Conservation (phyloP, 1,284 basidiomycete genomes). For the Mycosarcoma maydis region DNA sequence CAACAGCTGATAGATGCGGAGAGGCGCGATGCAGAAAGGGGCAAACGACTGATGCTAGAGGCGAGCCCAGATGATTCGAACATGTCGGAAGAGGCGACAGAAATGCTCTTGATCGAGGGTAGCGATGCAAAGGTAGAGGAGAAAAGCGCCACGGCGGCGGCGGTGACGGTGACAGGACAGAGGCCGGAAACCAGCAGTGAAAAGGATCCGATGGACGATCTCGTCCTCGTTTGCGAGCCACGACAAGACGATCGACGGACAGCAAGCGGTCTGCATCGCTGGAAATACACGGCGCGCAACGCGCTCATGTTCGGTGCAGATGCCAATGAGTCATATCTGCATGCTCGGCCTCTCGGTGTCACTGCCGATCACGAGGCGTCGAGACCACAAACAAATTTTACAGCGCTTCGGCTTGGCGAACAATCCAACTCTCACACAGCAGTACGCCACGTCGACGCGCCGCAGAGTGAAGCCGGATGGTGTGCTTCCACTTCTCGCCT, state of each 20-base stretch:
- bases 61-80: slow-evolving; percentile 28
- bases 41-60: slow-evolving; percentile 41
- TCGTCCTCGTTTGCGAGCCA: slow-evolving; percentile 26
- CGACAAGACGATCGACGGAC: slow-evolving; percentile 19
- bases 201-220: slow-evolving; percentile 23
- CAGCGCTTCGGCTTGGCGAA: slow-evolving; percentile 8
- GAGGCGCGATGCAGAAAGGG: slow-evolving; percentile 19
- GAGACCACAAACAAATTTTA: slow-evolving; percentile 13
- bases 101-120: slow-evolving; percentile 6
- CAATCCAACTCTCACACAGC: background rate
- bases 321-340: slow-evolving; percentile 34
- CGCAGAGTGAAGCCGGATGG: slow-evolving; percentile 19
- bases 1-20: slow-evolving; percentile 17
- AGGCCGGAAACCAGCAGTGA: background rate
- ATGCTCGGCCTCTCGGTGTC: background rate
- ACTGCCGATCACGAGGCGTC: background rate
- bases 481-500: slow-evolving; percentile 55
- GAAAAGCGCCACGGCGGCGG: too few species aligned
- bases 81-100: background rate
- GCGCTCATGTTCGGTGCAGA: slow-evolving; percentile 56
- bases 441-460: slow-evolving; percentile 8
- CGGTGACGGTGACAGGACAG: background rate
- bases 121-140: too few species aligned
- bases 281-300: slow-evolving; percentile 53
- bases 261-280: slow-evolving; percentile 11